Evolutionary conservation across 306 rosid genomes (phyloP).

Genomic region (Fragaria nilgerrensis): DNA sequence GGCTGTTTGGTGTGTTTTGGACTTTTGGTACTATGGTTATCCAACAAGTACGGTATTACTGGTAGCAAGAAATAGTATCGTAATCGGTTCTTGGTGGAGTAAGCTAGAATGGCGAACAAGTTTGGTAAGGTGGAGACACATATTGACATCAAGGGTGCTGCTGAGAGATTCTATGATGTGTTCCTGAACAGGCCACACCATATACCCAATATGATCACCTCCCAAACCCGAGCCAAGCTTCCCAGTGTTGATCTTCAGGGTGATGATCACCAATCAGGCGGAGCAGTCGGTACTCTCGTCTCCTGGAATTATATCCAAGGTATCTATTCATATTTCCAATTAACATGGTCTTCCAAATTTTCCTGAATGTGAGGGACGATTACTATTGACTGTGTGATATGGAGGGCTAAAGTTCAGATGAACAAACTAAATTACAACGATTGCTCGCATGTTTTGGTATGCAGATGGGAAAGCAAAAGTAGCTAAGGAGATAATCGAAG

Average conservation of each 20-base stretch:
- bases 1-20: too few relatives aligned
- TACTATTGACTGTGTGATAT: too few relatives aligned
- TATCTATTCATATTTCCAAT: background rate
- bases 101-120: background rate
- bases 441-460: background rate
- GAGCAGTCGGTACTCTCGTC: conserved; percentile 14
- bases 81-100: background rate
- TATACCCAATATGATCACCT: background rate
- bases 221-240: background rate
- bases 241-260: conserved; percentile 2
- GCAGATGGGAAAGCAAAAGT: conserved; percentile 37
- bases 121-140: conserved; percentile 20
- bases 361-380: background rate
- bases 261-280: conserved; percentile 16
- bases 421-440: too few relatives aligned
- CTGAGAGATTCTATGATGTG: conserved; percentile 9
- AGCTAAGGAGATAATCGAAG: conserved; percentile 34
- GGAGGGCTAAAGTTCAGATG: background rate
- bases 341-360: background rate
- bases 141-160: conserved; percentile 20
- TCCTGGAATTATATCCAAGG: conserved; percentile 21
- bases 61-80: background rate
- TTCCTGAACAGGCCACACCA: conserved; percentile 22
- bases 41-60: too few relatives aligned
- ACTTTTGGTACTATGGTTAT: too few relatives aligned